Base-by-base conservation (phyloP, 2,329 filamentous ascomycete genomes). In the Paecilomyces sp. region DNA sequence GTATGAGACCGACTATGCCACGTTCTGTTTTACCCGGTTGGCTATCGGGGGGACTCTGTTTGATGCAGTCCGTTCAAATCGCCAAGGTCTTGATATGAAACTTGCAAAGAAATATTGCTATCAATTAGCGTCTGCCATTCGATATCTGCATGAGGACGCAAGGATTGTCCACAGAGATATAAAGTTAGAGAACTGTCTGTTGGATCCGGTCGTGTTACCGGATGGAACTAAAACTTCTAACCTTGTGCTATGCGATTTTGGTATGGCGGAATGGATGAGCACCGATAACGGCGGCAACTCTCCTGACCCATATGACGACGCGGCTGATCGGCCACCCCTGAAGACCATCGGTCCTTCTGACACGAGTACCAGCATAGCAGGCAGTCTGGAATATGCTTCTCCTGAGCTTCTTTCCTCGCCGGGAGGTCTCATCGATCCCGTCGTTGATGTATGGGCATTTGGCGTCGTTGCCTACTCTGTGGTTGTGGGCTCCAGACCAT, bases 101-200 rank as follows among this genome's bases (percentile, higher is more conserved):
- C 72, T 86, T 5, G 85, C 83, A 1, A 84, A 81, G 65, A 82
- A 81, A 63, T 88, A 88, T 67, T 72, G 81, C 0, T 86, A 83
- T 65, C 85, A 89, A 67, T 76, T 89, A 9, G 85, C 85, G 1
- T 83, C 80, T 36, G 86, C 86, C 3, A 73, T 89, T 53, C 81
- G 86, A 57, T 89, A 88, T 68, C 75, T 89, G 8, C 86, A 89
- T 67, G 83, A 88, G 69, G 86, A 89, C 67, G 83, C 86, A 25
- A 81, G 82, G 30, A 81, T 88, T 28, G 85, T 88, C 25, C 86
- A 89, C 68, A 80, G 86, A 55, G 86, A 89, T 68, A 81, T 89
- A 68, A 89, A 89, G 70, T 80, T 88, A 25, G 86, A 89, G 67
- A 89, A 89, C 64, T 88, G 85, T 64, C 80, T 89, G 1, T 67